phyloP scores from a whole-genome alignment of 2,329 filamentous ascomycete species.

The Nannizziopsis arthrosporioides region DNA sequence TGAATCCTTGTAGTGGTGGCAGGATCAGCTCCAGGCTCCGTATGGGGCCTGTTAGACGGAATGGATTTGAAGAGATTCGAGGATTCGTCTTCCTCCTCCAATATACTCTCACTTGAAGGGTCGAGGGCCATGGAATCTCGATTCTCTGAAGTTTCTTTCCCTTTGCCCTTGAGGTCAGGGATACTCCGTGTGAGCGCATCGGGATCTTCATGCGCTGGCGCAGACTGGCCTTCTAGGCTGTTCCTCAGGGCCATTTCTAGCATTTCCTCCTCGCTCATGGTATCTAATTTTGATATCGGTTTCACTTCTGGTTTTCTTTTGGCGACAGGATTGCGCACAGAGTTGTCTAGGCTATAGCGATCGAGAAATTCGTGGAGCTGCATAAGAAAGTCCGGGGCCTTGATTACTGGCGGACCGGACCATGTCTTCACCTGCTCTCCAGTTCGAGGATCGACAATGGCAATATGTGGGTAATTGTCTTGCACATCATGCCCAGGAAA shows the following conservation, averaged over 20 bases:
- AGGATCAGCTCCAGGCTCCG: slow-evolving; percentile 61
- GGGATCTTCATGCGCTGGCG: slow-evolving; percentile 54
- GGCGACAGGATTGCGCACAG: slow-evolving; percentile 87
- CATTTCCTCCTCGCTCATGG: slow-evolving; percentile 97
- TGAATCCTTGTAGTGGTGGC: slow-evolving; percentile 76
- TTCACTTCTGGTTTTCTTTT: slow-evolving; percentile 59
- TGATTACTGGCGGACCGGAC: slow-evolving; percentile 72
- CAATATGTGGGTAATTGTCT: slow-evolving; percentile 91
- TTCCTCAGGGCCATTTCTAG: slow-evolving; percentile 85
- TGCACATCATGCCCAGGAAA: slow-evolving; percentile 65
- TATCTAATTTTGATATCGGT: slow-evolving; percentile 62
- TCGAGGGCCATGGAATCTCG: slow-evolving; percentile 27
- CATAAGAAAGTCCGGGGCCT: slow-evolving; percentile 68
- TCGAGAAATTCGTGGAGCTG: slow-evolving; percentile 95
- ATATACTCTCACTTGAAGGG: slow-evolving; percentile 23
- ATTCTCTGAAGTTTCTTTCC: slow-evolving; percentile 44
- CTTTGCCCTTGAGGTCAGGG: slow-evolving; percentile 35
- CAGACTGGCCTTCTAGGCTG: slow-evolving; percentile 54
- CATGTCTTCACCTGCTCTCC: slow-evolving; percentile 96
- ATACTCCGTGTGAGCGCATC: slow-evolving; percentile 70
- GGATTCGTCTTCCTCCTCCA: slow-evolving; percentile 15
- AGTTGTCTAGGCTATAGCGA: slow-evolving; percentile 76
- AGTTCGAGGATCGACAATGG: slow-evolving; percentile 87
- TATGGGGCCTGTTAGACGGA: slow-evolving; percentile 58
- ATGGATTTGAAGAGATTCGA: slow-evolving; percentile 53